Evolutionary conservation across 1,284 basidiomycete genomes (phyloP).

Genomic region (Chondrostereum purpureum): DNA sequence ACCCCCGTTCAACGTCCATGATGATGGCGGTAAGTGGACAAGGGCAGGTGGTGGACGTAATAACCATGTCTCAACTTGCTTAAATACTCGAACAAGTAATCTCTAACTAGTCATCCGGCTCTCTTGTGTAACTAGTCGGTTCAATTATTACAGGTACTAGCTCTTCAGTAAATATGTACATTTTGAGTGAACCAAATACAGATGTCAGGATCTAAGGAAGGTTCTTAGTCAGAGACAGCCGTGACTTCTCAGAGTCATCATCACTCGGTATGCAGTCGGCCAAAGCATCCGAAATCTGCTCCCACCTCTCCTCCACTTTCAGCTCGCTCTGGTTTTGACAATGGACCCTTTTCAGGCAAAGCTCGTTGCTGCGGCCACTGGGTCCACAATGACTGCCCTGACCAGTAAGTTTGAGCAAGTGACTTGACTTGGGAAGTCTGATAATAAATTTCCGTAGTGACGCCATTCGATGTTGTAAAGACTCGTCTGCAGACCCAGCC

Average conservation of each 20-base stretch:
- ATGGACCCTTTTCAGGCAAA: conserved; percentile 78
- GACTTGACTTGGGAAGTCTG: conserved; percentile 3
- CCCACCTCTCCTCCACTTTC: no score
- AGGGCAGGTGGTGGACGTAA: background rate
- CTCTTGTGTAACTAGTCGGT: no score
- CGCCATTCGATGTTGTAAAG: conserved; percentile 91
- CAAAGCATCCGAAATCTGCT: no score
- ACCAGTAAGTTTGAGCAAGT: conserved; percentile 52
- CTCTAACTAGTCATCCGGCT: no score
- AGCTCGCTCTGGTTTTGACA: no score
- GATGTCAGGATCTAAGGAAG: no score
- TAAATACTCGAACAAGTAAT: conserved; percentile 3
- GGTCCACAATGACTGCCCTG: conserved; percentile 76
- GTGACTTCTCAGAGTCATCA: no score
- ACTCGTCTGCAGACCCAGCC: conserved; percentile 86
- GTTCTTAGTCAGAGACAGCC: no score
- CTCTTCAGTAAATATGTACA: no score
- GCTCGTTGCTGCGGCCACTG: conserved; percentile 73
- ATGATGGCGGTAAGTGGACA: background rate
- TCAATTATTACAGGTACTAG: no score
- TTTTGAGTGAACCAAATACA: no score
- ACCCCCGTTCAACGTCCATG: background rate
- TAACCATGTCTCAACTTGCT: background rate
- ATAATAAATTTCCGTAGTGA: conserved; percentile 55
- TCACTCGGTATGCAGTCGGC: no score